phyloP scores from a whole-genome alignment of 192 early-diverging fungal species.

The Coemansia sp. region DNA sequence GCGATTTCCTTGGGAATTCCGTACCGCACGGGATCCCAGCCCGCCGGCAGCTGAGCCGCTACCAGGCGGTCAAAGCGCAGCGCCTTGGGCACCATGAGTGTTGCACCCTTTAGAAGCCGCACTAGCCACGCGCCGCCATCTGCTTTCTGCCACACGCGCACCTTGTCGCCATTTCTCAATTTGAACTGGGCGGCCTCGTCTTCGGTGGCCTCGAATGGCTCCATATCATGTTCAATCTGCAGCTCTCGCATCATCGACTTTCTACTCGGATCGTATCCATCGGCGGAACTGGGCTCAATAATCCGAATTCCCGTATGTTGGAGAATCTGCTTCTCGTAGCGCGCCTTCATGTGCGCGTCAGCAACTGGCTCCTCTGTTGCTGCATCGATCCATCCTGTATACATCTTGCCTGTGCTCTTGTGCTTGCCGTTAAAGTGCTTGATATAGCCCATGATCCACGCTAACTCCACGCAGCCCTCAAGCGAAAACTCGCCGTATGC shows the following conservation, averaged over 20 bases:
- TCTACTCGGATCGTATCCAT: constrained; percentile 86
- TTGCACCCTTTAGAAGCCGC: constrained; percentile 82
- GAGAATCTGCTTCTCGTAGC: constrained; percentile 87
- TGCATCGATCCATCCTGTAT: constrained; percentile 92
- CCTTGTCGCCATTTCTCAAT: constrained; percentile 76
- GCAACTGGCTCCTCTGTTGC: constrained; percentile 80
- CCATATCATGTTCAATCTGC: constrained; percentile 83
- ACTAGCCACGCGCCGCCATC: constrained; percentile 67
- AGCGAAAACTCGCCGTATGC: constrained; percentile 63
- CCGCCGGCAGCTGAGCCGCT: constrained; percentile 90
- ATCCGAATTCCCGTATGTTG: constrained; percentile 91
- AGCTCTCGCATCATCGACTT: constrained; percentile 88
- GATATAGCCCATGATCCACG: constrained; percentile 95
- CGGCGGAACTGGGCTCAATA: constrained; percentile 83
- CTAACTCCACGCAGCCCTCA: constrained; percentile 86
- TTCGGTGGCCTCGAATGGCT: constrained; percentile 80
- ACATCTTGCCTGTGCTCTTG: constrained; percentile 63
- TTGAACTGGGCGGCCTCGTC: constrained; percentile 88
- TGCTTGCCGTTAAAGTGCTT: constrained; percentile 82
- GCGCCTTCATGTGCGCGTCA: constrained; percentile 81
- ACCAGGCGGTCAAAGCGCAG: constrained; percentile 84
- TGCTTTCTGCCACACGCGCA: constrained; percentile 50
- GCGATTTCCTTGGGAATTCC: constrained; percentile 89
- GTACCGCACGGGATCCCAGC: constrained; percentile 88
- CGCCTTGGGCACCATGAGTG: constrained; percentile 88